Evolutionary conservation across 306 rosid genomes (phyloP).

Genomic region (Gleditsia sinensis): DNA sequence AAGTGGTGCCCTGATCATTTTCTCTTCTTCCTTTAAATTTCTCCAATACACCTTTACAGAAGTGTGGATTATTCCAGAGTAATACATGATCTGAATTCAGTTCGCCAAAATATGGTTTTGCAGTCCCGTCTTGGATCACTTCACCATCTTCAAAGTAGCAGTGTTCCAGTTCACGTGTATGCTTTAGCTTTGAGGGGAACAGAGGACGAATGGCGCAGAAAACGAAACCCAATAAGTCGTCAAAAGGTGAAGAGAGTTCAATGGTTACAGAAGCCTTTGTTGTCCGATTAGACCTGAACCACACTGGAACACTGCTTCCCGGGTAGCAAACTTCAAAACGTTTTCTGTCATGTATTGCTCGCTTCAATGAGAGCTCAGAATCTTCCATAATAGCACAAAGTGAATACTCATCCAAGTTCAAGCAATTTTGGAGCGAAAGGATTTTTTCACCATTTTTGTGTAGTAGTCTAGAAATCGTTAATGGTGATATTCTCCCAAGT

Average conservation of each 20-base stretch:
- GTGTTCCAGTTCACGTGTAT: neutral
- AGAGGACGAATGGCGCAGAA: neutral
- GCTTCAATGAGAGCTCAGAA: neutral
- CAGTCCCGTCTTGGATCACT: neutral
- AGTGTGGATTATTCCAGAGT: neutral
- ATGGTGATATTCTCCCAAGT: conserved; percentile 11
- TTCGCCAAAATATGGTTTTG: neutral
- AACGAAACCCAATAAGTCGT: neutral
- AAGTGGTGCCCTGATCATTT: neutral
- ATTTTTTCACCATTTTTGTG: neutral
- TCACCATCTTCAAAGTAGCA: conserved; percentile 5
- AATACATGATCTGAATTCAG: conserved; percentile 30
- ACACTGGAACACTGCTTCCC: conserved; percentile 25
- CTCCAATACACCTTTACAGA: neutral
- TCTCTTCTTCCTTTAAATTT: neutral
- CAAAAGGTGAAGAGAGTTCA: neutral
- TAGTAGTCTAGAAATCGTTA: neutral
- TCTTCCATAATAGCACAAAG: neutral
- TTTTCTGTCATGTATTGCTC: neutral
- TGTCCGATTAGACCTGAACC: neutral
- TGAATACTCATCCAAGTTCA: neutral
- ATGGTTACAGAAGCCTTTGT: neutral
- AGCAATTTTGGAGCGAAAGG: neutral
- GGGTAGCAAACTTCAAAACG: conserved; percentile 11
- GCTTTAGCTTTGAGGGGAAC: neutral